Percentiles rank a stretch among this genome's conserved stretches.
Evolutionary conservation across 352 stramenopile species (phyloP).

Genomic region (Phytophthora cryptogea): DNA sequence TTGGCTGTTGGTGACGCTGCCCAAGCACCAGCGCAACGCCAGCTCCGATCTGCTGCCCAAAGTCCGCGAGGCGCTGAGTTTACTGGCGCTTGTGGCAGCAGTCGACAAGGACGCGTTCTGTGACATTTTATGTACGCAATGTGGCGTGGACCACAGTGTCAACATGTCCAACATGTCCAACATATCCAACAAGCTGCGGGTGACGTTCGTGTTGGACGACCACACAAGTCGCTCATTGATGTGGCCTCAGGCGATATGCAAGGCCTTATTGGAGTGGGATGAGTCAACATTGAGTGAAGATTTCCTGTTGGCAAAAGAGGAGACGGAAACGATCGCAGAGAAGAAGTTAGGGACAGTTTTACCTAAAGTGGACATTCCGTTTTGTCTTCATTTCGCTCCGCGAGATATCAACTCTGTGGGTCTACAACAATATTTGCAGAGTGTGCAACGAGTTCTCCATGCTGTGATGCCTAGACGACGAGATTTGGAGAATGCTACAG

Average conservation of each 20-base stretch:
- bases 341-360: slow-evolving; percentile 1
- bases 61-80: slow-evolving; percentile 36
- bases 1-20: slow-evolving; percentile 36
- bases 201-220: slow-evolving; percentile 43
- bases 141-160: slow-evolving; percentile 22
- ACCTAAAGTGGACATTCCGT: slow-evolving; percentile 18
- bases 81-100: slow-evolving; percentile 34
- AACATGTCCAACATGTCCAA: slow-evolving; percentile 1
- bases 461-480: not conserved
- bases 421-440: slow-evolving; percentile 36
- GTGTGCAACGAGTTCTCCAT: slow-evolving; percentile 29
- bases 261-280: slow-evolving; percentile 23
- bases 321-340: slow-evolving; percentile 11
- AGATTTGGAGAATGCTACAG: not conserved
- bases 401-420: slow-evolving; percentile 31
- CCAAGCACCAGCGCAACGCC: slow-evolving; percentile 34
- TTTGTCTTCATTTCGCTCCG: slow-evolving; percentile 41
- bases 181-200: slow-evolving; percentile 4
- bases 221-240: slow-evolving; percentile 34
- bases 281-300: slow-evolving; percentile 11
- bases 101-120: slow-evolving; percentile 21
- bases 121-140: slow-evolving; percentile 36
- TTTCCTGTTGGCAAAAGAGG: slow-evolving; percentile 20
- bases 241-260: slow-evolving; percentile 31
- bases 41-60: slow-evolving; percentile 26